Conservation (phyloP, 176 grass and related monocot genomes). For the Raddia guianensis region DNA sequence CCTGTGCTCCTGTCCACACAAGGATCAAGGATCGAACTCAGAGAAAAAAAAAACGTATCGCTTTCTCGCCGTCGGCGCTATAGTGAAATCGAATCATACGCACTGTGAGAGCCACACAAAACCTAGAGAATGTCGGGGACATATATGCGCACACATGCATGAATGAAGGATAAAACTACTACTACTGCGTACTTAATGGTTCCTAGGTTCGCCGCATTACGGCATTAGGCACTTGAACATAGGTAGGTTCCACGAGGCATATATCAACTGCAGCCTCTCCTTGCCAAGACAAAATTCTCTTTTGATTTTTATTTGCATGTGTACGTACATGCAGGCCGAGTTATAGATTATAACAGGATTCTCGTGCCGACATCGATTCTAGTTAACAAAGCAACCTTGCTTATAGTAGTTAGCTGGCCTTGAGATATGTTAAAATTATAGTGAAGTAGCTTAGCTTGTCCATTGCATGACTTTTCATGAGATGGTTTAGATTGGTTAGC, state of each 20-base stretch:
- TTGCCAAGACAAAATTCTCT: slow-evolving; percentile 31
- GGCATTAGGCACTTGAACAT: not conserved
- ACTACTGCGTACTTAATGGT: not conserved
- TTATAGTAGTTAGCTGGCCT: not conserved
- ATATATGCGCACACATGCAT: slow-evolving; percentile 7
- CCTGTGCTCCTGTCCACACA: not conserved
- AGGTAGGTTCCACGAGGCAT: slow-evolving; percentile 8
- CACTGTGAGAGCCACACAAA: not conserved
- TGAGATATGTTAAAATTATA: not conserved
- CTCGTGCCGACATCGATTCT: slow-evolving; percentile 47
- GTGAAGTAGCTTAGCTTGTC: slow-evolving; percentile 26
- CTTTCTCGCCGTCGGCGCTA: not conserved
- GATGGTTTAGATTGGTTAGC: slow-evolving; percentile 29
- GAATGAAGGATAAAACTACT: not conserved
- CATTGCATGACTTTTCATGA: slow-evolving; percentile 35
- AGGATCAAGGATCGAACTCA: not conserved
- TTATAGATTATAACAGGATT: slow-evolving; percentile 13
- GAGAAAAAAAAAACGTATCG: not conserved
- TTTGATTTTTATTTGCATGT: slow-evolving; percentile 17
- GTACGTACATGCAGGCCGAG: not conserved
- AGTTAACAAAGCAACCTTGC: slow-evolving; percentile 42
- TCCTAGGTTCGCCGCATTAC: slow-evolving; percentile 18
- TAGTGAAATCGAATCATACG: not conserved
- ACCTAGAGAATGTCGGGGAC: slow-evolving; percentile 21
- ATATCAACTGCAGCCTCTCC: not conserved